Percentiles rank a stretch among this genome's conserved stretches.
Evolutionary conservation across 345 rosid genomes (phyloP).

Genomic region (Brassica juncea): DNA sequence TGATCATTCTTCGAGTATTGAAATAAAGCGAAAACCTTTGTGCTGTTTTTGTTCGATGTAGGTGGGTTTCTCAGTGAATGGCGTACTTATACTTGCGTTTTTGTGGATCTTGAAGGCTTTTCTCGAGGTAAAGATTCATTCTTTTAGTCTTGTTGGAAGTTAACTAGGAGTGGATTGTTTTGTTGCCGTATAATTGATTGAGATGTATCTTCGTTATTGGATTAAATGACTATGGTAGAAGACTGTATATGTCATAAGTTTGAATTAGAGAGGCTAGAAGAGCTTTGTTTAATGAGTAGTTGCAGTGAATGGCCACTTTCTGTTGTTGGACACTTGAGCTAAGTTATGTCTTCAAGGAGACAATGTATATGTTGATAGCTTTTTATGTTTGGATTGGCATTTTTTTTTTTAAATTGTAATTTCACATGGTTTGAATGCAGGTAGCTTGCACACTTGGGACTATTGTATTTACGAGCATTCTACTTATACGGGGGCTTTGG

Average conservation of each 20-base stretch:
- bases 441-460: slow-evolving; percentile 42
- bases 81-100: slow-evolving; percentile 74
- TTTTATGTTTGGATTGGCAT: neutral
- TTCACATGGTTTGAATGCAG: slow-evolving; percentile 20
- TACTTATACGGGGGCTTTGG: slow-evolving; percentile 44
- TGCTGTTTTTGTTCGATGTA: slow-evolving; percentile 19
- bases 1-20: neutral
- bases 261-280: neutral
- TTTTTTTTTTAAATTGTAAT: neutral
- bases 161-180: neutral
- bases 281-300: slow-evolving; percentile 2
- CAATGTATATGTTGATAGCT: neutral
- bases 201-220: neutral
- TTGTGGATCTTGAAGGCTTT: slow-evolving; percentile 90
- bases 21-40: neutral
- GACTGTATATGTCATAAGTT: neutral
- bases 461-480: slow-evolving; percentile 44
- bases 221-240: neutral
- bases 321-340: slow-evolving; percentile 10
- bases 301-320: neutral
- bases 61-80: slow-evolving; percentile 91
- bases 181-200: neutral
- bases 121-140: slow-evolving; percentile 62
- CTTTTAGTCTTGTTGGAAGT: slow-evolving; percentile 9
- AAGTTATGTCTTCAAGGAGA: too few relatives aligned